phyloP scores from a whole-genome alignment of 2,329 filamentous ascomycete species.

The Acrocalymma vagum region DNA sequence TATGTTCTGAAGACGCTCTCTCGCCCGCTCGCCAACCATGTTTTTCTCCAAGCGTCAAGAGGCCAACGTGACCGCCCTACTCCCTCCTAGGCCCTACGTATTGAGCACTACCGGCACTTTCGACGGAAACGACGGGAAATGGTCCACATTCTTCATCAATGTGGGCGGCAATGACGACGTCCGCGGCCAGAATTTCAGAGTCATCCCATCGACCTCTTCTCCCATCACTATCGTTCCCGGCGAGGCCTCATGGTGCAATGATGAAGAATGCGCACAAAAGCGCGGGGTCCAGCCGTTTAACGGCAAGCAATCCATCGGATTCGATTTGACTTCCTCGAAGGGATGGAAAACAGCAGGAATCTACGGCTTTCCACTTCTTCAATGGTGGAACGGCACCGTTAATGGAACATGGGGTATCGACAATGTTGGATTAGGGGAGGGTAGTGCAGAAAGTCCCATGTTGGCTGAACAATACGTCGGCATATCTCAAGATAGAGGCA shows the following conservation, averaged over 20 bases:
- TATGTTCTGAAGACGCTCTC: slow-evolving; percentile 15
- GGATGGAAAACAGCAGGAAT: slow-evolving; percentile 25
- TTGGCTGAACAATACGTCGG: slow-evolving; percentile 29
- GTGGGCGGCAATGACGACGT: slow-evolving; percentile 38
- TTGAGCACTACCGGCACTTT: slow-evolving; percentile 30
- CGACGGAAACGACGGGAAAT: slow-evolving; percentile 52
- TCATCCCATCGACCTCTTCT: slow-evolving; percentile 43
- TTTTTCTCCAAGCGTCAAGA: slow-evolving; percentile 29
- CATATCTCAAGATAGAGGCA: slow-evolving; percentile 23
- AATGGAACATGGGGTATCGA: slow-evolving; percentile 28
- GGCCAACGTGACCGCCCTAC: slow-evolving; percentile 11
- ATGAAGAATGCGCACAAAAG: slow-evolving; percentile 31
- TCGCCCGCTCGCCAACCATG: slow-evolving; percentile 26
- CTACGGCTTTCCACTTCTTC: slow-evolving; percentile 24
- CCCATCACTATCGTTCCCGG: slow-evolving; percentile 31
- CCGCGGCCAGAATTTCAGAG: slow-evolving; percentile 45
- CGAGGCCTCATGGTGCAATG: slow-evolving; percentile 37
- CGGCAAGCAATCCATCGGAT: slow-evolving; percentile 25
- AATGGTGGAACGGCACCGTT: slow-evolving; percentile 23
- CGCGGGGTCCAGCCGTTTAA: slow-evolving; percentile 35
- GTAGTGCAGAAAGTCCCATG: slow-evolving; percentile 18
- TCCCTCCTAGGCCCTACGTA: slow-evolving; percentile 19
- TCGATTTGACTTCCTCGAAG: slow-evolving; percentile 15
- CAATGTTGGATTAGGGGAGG: slow-evolving; percentile 37
- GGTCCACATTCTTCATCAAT: slow-evolving; percentile 53